Percentiles rank a stretch among this genome's conserved stretches.
Evolutionary conservation across 108 stramenopile species (phyloP).

Genomic region (Tribonema minus): DNA sequence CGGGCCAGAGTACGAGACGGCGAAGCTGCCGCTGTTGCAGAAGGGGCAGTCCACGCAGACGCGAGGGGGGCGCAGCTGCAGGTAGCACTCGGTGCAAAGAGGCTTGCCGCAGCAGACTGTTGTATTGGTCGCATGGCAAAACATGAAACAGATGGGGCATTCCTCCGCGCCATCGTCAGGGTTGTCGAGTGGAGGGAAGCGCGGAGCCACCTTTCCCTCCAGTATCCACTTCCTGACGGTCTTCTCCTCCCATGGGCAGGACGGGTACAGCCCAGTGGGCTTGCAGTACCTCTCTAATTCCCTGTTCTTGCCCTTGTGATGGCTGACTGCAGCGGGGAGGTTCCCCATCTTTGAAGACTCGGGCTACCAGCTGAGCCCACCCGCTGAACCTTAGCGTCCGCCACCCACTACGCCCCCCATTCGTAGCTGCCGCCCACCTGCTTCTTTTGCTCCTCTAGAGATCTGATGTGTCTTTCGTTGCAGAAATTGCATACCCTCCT

Average conservation of each 20-base stretch:
- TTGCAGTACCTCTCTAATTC: slow-evolving; percentile 40
- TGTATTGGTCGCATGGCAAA: slow-evolving; percentile 3
- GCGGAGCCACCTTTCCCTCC: slow-evolving; percentile 19
- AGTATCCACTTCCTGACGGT: slow-evolving; percentile 15
- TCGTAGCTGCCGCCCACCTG: too few species aligned
- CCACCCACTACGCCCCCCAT: too few species aligned
- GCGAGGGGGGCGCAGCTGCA: slow-evolving; percentile 16
- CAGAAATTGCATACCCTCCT: too few species aligned
- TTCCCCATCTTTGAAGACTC: slow-evolving; percentile 1
- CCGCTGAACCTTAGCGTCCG: too few species aligned
- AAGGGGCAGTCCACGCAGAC: slow-evolving; percentile 24
- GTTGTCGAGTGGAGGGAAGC: neutral
- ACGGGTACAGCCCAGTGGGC: slow-evolving; percentile 31
- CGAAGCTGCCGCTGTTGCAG: slow-evolving; percentile 23
- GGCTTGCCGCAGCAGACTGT: slow-evolving; percentile 18
- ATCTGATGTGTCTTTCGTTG: too few species aligned
- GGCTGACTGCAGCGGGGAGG: slow-evolving; percentile 10
- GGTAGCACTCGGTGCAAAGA: slow-evolving; percentile 33
- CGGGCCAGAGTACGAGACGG: slow-evolving; percentile 17
- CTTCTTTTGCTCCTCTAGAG: too few species aligned
- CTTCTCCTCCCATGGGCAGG: slow-evolving; percentile 30
- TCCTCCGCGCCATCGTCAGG: slow-evolving; percentile 12
- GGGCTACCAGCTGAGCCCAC: too few species aligned
- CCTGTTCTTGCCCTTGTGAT: neutral
- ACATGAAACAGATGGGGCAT: slow-evolving; percentile 17